Percentiles rank a stretch among this genome's conserved stretches.
Conservation (phyloP, 768 basidiomycete species). For the Boletus insuetus region DNA sequence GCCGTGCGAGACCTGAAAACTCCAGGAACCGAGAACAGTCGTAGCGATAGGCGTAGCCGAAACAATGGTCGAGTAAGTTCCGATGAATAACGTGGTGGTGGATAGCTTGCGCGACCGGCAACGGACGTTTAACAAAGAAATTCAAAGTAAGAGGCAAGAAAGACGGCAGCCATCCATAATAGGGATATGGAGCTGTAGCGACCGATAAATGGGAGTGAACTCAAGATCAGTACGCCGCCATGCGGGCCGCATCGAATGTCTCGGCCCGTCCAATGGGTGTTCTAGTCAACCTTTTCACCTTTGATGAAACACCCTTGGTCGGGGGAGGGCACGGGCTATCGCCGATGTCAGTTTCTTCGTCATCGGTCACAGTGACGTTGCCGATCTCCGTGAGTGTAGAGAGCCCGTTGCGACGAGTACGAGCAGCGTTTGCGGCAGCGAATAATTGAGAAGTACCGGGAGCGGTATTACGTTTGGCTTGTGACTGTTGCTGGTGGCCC, state of each 20-base stretch:
- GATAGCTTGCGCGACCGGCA: conserved; percentile 11
- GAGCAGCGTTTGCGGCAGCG: conserved; percentile 67
- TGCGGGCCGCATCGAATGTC: conserved; percentile 63
- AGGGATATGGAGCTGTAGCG: not conserved
- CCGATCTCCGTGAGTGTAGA: conserved; percentile 67
- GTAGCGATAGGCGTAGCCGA: conserved; percentile 11
- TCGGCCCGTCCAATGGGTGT: conserved; percentile 57
- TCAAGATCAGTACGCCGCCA: conserved; percentile 43
- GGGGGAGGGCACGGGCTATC: conserved; percentile 89
- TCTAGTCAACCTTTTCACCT: conserved; percentile 55
- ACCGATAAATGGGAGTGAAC: not conserved
- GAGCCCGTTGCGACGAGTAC: conserved; percentile 59
- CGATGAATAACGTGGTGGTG: not conserved
- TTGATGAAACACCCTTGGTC: conserved; percentile 52
- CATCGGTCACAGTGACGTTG: conserved; percentile 63
- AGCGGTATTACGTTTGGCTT: conserved; percentile 64
- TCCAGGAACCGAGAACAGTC: conserved; percentile 11
- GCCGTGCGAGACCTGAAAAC: conserved; percentile 12
- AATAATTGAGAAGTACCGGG: conserved; percentile 59
- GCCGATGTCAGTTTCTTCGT: conserved; percentile 74
- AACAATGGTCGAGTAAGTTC: conserved; percentile 1
- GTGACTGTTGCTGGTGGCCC: conserved; percentile 37
- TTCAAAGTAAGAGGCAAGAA: conserved; percentile 4
- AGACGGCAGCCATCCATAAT: not conserved
- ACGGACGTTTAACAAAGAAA: conserved; percentile 1